Base-by-base conservation (phyloP, 2,329 filamentous ascomycete genomes). In the Diaporthe citri region DNA sequence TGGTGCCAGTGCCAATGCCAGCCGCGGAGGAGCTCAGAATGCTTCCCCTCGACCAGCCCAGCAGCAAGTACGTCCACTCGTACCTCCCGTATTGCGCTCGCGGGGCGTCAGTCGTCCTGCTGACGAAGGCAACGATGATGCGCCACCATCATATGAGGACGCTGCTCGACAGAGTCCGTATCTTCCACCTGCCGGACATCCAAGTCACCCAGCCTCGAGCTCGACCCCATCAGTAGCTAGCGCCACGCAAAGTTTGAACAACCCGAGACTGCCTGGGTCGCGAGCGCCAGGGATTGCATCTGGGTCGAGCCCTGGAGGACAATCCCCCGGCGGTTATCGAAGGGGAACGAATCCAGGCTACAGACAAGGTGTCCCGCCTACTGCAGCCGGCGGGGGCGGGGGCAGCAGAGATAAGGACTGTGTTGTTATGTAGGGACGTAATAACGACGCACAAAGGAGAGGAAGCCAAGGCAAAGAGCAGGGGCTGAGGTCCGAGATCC, bases 101-200 rank as follows among this genome's bases (percentile, higher is more conserved):
- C 75, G 72, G 6, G 80, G 81, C 2, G 84, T 85, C 4, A 82
- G 81, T 28, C 80, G 86, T 1, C 78, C 82, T 3, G 78, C 82
- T 0, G 86, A 87, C 6, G 83, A 84, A 10, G 83, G 80, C 7
- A 80, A 82, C 3, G 88, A 89, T 4, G 88, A 90, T 41, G 88
- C 88, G 8, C 89, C 89, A 56, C 89, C 89, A 1, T 87, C 88
- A 15, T 91, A 91, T 78, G 89, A 91, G 80, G 88, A 91, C 80
- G 88, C 89, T 5, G 86, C 88, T 25, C 86, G 87, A 73, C 84
- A 87, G 70, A 82, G 84, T 12, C 86, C 87, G 4, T 91, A 90
- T 76, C 82, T 86, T 13, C 90, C 89, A 31, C 88, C 88, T 0
- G 79, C 84, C 4, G 89, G 88, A 25, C 87, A 90, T 69, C 88